Evolutionary conservation across 2,329 filamentous ascomycete species (phyloP).

Genomic region (Sarocladium kiliense): DNA sequence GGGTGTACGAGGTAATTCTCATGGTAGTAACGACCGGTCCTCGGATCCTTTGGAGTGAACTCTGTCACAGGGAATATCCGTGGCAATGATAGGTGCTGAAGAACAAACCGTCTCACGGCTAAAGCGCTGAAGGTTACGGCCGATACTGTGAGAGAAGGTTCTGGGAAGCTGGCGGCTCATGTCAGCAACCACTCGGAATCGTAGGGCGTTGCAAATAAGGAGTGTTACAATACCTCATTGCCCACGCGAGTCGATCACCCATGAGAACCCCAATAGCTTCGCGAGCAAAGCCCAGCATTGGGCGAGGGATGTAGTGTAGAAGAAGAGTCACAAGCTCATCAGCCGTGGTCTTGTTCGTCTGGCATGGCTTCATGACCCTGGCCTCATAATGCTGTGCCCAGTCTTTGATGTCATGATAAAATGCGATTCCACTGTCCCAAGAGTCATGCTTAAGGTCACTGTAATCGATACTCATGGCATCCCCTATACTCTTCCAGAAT

Average conservation of each 20-base stretch:
- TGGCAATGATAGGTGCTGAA: conserved; percentile 57
- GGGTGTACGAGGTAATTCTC: conserved; percentile 55
- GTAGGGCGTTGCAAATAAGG: neutral
- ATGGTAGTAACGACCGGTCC: conserved; percentile 46
- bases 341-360: conserved; percentile 46
- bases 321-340: conserved; percentile 56
- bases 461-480: conserved; percentile 62
- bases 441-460: conserved; percentile 23
- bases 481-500: conserved; percentile 67
- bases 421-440: conserved; percentile 48
- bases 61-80: conserved; percentile 37
- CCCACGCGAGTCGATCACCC: conserved; percentile 56
- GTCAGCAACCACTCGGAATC: conserved; percentile 12
- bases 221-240: conserved; percentile 55
- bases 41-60: conserved; percentile 43
- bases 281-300: conserved; percentile 39
- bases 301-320: conserved; percentile 46
- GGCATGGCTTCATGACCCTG: conserved; percentile 49
- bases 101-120: conserved; percentile 43
- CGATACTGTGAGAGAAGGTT: conserved; percentile 32
- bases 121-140: conserved; percentile 43
- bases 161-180: conserved; percentile 30
- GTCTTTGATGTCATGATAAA: conserved; percentile 39
- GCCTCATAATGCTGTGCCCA: conserved; percentile 56
- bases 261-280: conserved; percentile 55